Conservation (phyloP, 2,329 filamentous ascomycete species). For the Alternaria dauci region DNA sequence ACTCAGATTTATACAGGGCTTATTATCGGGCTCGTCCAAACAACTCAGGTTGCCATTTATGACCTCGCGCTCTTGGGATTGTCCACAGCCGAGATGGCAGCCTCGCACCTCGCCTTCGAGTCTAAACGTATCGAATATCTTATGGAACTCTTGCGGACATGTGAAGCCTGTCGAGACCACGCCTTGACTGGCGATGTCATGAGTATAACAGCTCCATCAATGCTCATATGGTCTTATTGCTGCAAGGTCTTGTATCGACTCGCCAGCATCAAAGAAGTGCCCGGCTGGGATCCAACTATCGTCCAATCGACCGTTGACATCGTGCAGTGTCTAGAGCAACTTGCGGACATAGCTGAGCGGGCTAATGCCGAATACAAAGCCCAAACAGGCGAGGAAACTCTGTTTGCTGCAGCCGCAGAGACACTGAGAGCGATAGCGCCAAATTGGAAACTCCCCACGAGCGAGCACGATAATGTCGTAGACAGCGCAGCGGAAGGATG, state of each 20-base stretch:
- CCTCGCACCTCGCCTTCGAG: slow-evolving; percentile 4
- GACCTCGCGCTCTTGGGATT: slow-evolving; percentile 23
- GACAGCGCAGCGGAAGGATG: neutral
- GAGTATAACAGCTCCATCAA: slow-evolving; percentile 14
- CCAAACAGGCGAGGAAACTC: slow-evolving; percentile 25
- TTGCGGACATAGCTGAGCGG: slow-evolving; percentile 16
- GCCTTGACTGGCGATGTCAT: slow-evolving; percentile 19
- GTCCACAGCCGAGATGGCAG: neutral
- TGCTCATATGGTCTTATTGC: slow-evolving; percentile 25
- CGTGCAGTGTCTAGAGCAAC: slow-evolving; percentile 17
- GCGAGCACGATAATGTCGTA: neutral
- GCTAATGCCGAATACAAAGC: slow-evolving; percentile 16
- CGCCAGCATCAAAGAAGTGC: slow-evolving; percentile 19
- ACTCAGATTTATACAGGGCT: slow-evolving; percentile 13
- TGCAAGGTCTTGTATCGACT: slow-evolving; percentile 24
- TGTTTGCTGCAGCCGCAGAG: slow-evolving; percentile 24
- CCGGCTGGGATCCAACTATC: slow-evolving; percentile 24
- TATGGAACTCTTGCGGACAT: slow-evolving; percentile 17
- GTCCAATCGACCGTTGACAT: slow-evolving; percentile 20
- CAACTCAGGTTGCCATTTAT: slow-evolving; percentile 24
- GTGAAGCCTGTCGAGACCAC: slow-evolving; percentile 22
- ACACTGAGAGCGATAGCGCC: slow-evolving; percentile 21
- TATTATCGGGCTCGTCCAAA: slow-evolving; percentile 21
- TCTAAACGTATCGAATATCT: slow-evolving; percentile 26
- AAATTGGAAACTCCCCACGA: slow-evolving; percentile 16